Conservation (phyloP, 768 basidiomycete genomes). For the Dacryopinax primogenitus region DNA sequence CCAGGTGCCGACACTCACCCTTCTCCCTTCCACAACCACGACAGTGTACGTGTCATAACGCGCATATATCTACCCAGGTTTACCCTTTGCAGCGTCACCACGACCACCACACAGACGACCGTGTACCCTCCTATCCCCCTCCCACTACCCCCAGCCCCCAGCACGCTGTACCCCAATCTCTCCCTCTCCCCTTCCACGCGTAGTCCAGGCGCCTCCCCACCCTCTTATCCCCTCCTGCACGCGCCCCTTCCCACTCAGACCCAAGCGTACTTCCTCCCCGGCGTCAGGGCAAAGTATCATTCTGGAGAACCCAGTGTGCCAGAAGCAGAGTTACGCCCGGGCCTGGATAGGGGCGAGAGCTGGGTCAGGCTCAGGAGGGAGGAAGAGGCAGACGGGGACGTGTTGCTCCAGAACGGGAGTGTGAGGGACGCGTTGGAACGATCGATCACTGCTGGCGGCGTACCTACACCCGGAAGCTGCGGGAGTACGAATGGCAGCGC, state of each 20-base stretch:
- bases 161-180: conserved; percentile 17
- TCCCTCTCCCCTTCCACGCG: conserved; percentile 45
- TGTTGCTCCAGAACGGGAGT: conserved; percentile 42
- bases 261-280: conserved; percentile 55
- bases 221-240: conserved; percentile 65
- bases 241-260: conserved; percentile 67
- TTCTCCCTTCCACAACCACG: neutral
- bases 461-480: neutral
- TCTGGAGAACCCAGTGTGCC: conserved; percentile 52
- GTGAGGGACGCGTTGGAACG: conserved; percentile 73
- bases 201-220: conserved; percentile 22
- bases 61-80: neutral
- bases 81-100: conserved; percentile 50
- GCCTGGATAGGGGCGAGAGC: conserved; percentile 64
- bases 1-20: neutral
- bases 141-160: conserved; percentile 49
- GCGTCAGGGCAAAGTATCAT: conserved; percentile 36
- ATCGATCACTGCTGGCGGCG: conserved; percentile 27
- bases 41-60: neutral
- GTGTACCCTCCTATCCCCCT: conserved; percentile 79
- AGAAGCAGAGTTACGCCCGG: conserved; percentile 53
- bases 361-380: conserved; percentile 40
- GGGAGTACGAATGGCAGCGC: neutral
- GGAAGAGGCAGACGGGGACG: conserved; percentile 32
- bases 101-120: conserved; percentile 83